phyloP scores from a whole-genome alignment of 306 rosid genomes.

The Acacia melanoxylon region DNA sequence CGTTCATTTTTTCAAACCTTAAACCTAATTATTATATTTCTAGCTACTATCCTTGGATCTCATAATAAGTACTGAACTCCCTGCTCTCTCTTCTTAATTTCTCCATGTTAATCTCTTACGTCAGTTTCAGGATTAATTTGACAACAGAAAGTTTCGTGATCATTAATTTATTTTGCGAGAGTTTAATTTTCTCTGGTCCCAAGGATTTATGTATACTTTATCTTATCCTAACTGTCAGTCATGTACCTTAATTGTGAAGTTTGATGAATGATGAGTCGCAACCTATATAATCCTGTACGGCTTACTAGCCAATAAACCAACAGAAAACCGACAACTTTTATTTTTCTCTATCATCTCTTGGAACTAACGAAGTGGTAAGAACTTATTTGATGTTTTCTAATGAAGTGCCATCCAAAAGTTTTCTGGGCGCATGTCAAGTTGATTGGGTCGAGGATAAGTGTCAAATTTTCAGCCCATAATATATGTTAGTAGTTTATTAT shows the following conservation, averaged over 20 bases:
- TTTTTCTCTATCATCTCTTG: not conserved
- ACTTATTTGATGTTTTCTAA: not conserved
- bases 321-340: not conserved
- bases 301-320: not conserved
- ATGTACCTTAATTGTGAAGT: not conserved
- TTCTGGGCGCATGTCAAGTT: conserved; percentile 26
- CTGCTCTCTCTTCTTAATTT: not conserved
- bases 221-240: not conserved
- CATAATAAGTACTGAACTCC: not conserved
- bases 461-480: conserved; percentile 9
- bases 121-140: not conserved
- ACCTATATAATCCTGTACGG: not conserved
- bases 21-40: not conserved
- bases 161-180: not conserved
- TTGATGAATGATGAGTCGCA: not conserved
- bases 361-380: not conserved
- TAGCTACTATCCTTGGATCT: conserved; percentile 2
- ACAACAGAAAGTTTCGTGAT: not conserved
- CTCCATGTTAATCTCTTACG: not conserved
- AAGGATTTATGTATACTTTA: not conserved
- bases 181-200: not conserved
- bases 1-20: conserved; percentile 32
- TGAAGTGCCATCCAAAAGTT: not conserved
- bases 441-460: conserved; percentile 27
- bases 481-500: not conserved